These are phyloP conservation scores for Penicillium sp. DNA, from an alignment of 2,329 filamentous ascomycete species.

Conservation along the genomic window DNA sequence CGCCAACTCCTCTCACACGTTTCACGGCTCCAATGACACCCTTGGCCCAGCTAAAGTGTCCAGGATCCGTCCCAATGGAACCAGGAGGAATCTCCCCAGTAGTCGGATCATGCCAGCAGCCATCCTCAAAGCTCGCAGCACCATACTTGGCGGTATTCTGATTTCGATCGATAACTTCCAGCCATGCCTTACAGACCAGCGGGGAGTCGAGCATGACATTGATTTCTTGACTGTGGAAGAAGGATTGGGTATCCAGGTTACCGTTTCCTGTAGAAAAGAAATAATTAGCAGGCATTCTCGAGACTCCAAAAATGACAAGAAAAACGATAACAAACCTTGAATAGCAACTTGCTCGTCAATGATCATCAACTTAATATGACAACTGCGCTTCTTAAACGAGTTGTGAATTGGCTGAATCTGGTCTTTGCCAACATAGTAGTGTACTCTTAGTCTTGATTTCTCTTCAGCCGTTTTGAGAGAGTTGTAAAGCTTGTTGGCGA, in stretches of 20 bases:
- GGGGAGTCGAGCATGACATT: slow-evolving; percentile 72
- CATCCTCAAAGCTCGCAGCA: slow-evolving; percentile 54
- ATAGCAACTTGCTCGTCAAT: slow-evolving; percentile 68
- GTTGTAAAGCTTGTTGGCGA: slow-evolving; percentile 60
- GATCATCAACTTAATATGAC: slow-evolving; percentile 77
- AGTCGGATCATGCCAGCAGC: slow-evolving; percentile 60
- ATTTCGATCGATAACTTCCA: slow-evolving; percentile 61
- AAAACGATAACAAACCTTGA: slow-evolving; percentile 48
- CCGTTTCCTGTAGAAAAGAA: slow-evolving; percentile 55
- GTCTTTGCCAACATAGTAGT: slow-evolving; percentile 74
- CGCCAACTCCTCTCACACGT: slow-evolving; percentile 57
- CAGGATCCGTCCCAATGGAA: slow-evolving; percentile 55
- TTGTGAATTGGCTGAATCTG: slow-evolving; percentile 68
- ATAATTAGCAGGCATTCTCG: not conserved
- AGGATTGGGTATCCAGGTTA: slow-evolving; percentile 79
- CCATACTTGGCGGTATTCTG: slow-evolving; percentile 67
- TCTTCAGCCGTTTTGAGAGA: slow-evolving; percentile 55
- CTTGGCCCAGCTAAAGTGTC: slow-evolving; percentile 59
- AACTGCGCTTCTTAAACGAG: slow-evolving; percentile 63
- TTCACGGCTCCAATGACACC: slow-evolving; percentile 59
- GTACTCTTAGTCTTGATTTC: slow-evolving; percentile 57
- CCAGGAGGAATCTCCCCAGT: slow-evolving; percentile 50
- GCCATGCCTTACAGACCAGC: slow-evolving; percentile 63
- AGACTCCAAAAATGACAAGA: not conserved
- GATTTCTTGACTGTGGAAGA: slow-evolving; percentile 75